Base-by-base conservation (phyloP, 179 eudicot genomes). In the Nepenthes alata region DNA sequence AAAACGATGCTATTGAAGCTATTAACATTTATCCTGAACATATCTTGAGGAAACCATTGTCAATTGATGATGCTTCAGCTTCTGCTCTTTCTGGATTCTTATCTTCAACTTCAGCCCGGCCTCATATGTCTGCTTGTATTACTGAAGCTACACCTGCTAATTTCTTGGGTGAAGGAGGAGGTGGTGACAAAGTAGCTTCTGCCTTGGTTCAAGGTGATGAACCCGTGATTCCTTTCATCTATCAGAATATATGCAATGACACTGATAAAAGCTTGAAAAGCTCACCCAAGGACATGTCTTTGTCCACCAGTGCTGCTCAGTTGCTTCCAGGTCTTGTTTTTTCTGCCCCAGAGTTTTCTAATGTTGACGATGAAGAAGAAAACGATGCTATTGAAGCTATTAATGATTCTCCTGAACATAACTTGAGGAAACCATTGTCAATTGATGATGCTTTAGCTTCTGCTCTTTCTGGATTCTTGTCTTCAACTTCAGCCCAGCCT, bases 401-500 rank as follows among this genome's bases (percentile, higher is more conserved):
- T 11, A 64, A 70, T 60, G 75, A 68, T 55, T 70, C 78, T 59
- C 71, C 80, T 55, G 37, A 61, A 60, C 70, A 58, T 45, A 60
- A 58, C 35, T 56, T 57, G 11, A 85, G 77, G 81, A 77, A 72
- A 67, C 72, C 82, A 47, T 49, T 77, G 68, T 90, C 95, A 41
- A 69, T 94, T 63, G 85, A 94, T 74, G 89, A 83, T 75, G 96
- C 89, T 69, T 66, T 90, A 63, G 97, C 97, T 67, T 84, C 87
- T 73, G 94, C 97, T 67, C 89, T 94, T 70, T 74, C 90, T 67
- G 83, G 86, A 44, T 87, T 94, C 37, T 50, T 83, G 57, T 69
- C 87, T 57, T 68, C 82, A 2, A 59, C 84, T 47, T 56, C 25
- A 58, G 54, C 58, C 47, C 64, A 55, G 59, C 75, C 77, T 65